Evolutionary conservation across 352 stramenopile species (phyloP).

Genomic region (Phytophthora megakarya): DNA sequence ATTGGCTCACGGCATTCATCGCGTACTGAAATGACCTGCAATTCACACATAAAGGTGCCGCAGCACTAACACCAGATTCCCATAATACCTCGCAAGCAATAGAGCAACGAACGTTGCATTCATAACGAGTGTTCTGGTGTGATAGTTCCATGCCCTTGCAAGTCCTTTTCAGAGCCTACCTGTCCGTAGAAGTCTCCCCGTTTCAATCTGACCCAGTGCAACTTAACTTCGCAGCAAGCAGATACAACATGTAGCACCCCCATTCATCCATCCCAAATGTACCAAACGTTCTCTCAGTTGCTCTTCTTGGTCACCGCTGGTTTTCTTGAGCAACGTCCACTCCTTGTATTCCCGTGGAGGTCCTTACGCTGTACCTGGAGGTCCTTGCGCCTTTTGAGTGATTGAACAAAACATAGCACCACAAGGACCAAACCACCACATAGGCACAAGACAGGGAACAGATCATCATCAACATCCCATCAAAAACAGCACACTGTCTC

Average conservation of each 20-base stretch:
- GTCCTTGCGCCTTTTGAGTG: conserved; percentile 59
- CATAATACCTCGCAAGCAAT: conserved; percentile 29
- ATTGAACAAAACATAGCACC: conserved; percentile 35
- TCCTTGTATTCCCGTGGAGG: conserved; percentile 22
- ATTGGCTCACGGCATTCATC: conserved; percentile 4
- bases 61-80: conserved; percentile 9
- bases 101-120: conserved; percentile 42
- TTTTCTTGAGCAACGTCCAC: conserved; percentile 12
- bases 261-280: conserved; percentile 12
- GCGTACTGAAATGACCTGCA: conserved; percentile 14
- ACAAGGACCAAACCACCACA: conserved; percentile 36
- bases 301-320: conserved; percentile 7
- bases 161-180: conserved; percentile 31
- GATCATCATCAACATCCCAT: conserved; percentile 49
- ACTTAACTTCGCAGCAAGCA: conserved; percentile 24
- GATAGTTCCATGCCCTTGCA: conserved; percentile 15
- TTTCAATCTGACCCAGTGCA: conserved; percentile 11
- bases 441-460: conserved; percentile 31
- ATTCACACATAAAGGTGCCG: conserved; percentile 19
- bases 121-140: conserved; percentile 41
- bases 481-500: conserved; percentile 40
- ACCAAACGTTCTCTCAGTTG: conserved; percentile 13
- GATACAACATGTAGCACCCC: conserved; percentile 21
- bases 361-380: conserved; percentile 61
- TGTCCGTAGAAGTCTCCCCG: conserved; percentile 12